Evolutionary conservation across 2,329 filamentous ascomycete genomes (phyloP).

Genomic region (Talaromyces marneffei): DNA sequence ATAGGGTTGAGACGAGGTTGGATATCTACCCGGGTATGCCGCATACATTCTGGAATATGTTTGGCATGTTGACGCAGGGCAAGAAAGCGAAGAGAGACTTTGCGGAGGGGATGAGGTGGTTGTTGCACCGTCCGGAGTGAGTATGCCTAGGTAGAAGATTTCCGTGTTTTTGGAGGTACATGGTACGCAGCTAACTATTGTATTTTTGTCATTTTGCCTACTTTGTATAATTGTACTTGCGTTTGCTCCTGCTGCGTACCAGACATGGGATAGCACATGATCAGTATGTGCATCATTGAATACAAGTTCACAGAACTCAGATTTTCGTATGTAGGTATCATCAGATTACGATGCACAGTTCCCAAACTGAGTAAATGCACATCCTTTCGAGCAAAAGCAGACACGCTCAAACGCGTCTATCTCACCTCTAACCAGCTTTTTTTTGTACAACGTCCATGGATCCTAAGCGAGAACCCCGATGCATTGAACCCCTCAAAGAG

Average conservation of each 20-base stretch:
- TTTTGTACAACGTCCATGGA: not conserved
- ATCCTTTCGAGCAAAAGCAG: not conserved
- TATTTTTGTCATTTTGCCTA: too few relatives aligned
- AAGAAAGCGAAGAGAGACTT: conserved; percentile 8
- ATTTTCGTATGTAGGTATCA: not conserved
- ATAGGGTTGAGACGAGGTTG: conserved; percentile 25
- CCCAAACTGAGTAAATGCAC: not conserved
- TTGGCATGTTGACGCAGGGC: conserved; percentile 6
- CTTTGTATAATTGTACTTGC: too few relatives aligned
- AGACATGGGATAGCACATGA: too few relatives aligned
- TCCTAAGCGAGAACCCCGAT: not conserved
- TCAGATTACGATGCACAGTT: not conserved
- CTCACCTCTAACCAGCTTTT: not conserved
- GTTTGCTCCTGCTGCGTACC: too few relatives aligned
- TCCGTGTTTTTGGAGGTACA: too few relatives aligned
- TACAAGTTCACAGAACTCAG: too few relatives aligned
- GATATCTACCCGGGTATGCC: conserved; percentile 30
- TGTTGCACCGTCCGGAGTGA: not conserved
- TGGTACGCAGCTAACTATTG: too few relatives aligned
- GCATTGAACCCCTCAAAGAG: not conserved
- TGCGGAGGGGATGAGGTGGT: conserved; percentile 7
- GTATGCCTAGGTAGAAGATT: too few relatives aligned
- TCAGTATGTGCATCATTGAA: too few relatives aligned
- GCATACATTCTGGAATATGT: conserved; percentile 25
- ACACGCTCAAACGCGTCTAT: not conserved